These are phyloP conservation scores for Nematocida sp. DNA, from an alignment of 371 early-diverging fungal species.

Conservation along the genomic window DNA sequence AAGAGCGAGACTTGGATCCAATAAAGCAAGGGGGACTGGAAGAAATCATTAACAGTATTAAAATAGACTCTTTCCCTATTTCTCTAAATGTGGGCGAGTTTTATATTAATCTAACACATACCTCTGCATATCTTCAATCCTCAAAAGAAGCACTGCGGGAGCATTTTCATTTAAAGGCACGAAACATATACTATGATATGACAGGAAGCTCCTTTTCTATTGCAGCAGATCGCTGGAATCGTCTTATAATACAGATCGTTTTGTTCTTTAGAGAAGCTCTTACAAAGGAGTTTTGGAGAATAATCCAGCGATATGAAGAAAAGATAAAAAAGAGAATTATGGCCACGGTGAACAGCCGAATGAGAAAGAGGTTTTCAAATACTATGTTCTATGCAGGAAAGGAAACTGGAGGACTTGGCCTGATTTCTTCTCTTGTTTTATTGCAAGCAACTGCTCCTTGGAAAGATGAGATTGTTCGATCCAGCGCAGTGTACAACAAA, in stretches of 20 bases:
- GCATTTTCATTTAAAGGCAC: neutral
- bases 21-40: neutral
- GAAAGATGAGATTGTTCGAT: constrained; percentile 29
- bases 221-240: constrained; percentile 45
- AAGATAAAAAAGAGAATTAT: constrained; percentile 73
- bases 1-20: neutral
- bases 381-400: constrained; percentile 84
- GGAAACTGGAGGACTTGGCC: constrained; percentile 94
- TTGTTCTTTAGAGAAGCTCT: constrained; percentile 47
- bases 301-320: constrained; percentile 12
- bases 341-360: constrained; percentile 95
- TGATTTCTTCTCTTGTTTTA: constrained; percentile 72
- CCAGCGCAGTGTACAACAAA: constrained; percentile 1
- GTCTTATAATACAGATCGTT: constrained; percentile 5
- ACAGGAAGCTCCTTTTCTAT: constrained; percentile 13
- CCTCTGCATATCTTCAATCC: neutral
- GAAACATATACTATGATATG: constrained; percentile 4
- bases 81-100: neutral
- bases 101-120: neutral
- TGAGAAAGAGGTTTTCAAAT: constrained; percentile 95
- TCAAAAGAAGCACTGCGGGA: neutral
- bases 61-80: constrained; percentile 20
- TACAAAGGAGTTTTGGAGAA: constrained; percentile 73
- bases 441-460: neutral
- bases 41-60: neutral